Percentiles rank a stretch among this genome's conserved stretches.
These are phyloP conservation scores for Xanthoceras sorbifolium DNA, from an alignment of 345 rosid genomes.

Conservation along the genomic window DNA sequence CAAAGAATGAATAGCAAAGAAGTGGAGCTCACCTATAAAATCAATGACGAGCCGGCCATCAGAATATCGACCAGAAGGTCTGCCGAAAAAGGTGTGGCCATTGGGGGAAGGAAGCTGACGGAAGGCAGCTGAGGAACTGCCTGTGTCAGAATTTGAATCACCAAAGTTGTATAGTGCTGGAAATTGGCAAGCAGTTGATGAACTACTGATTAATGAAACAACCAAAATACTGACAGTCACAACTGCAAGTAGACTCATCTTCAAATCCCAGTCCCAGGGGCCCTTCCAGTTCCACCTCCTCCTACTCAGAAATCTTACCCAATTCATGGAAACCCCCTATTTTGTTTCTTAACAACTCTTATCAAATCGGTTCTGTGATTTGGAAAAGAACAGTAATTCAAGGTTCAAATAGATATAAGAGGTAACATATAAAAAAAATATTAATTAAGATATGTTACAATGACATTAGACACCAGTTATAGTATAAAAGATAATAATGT, in stretches of 20 bases:
- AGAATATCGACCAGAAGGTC: constrained; percentile 25
- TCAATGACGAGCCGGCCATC: constrained; percentile 30
- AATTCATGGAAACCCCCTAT: background rate
- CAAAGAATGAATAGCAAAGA: background rate
- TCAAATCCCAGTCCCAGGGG: background rate
- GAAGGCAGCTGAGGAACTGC: constrained; percentile 23
- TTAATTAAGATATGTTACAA: no score
- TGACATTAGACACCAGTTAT: no score
- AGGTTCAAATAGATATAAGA: no score
- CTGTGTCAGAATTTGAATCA: constrained; percentile 37
- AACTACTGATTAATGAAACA: background rate
- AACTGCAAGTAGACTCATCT: constrained; percentile 10
- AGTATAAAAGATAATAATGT: background rate
- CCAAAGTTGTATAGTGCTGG: constrained; percentile 28
- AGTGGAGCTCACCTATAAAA: constrained; percentile 24
- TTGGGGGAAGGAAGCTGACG: constrained; percentile 14
- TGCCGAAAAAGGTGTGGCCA: constrained; percentile 26
- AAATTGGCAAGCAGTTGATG: constrained; percentile 13
- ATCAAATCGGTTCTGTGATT: no score
- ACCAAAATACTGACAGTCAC: background rate
- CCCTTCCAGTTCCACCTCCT: background rate
- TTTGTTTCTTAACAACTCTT: background rate
- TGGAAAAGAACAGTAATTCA: no score
- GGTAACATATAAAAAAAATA: no score
- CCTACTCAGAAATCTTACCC: background rate